Base-by-base conservation (phyloP, 1,284 basidiomycete genomes). In the Vanrija pseudolonga region DNA sequence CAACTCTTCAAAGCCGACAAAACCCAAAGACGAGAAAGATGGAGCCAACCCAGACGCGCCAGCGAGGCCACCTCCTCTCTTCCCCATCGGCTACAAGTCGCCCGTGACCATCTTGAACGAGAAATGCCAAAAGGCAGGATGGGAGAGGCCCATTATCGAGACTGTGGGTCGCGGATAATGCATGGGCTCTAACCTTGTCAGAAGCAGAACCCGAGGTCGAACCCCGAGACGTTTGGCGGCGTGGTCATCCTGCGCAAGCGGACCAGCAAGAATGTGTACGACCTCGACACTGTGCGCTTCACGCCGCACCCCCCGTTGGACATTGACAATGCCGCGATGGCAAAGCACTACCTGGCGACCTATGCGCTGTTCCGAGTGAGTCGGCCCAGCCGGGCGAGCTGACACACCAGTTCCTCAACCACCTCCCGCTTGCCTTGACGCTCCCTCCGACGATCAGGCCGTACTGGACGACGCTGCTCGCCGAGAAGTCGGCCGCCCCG, bases 301-400 rank as follows among this genome's bases (percentile, higher is more conserved):
- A 82, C 83, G 55, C 86, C 90, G 4, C 83, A 87, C 66, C 85
- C 85, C 7, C 81, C 85, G 14, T 81, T 87, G 64, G 71, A 81
- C 42, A 79, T 83, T 50, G 80, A 82, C 6, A 84, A 84, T 18
- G 81, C 83, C 3, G 70, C 86, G 24, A 86, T 92, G 75, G 89
- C 90, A 18, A 85, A 84, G 47, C 91, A 94, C 67, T 92, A 86
- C 83, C 89, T 87, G 20, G 90, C 90, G 22, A 88, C 88, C 3
- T 92, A 91, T 65, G 89, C 89, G 24, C 74, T 94, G 52, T 89
- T 91, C 75, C 84, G 90, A 59, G 88, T 90, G 71, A 74, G 87
- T 54, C 24, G 45, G 15, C 38, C 3, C 43, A 41, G 4, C 49
- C 49, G 2, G 14, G 5, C 23, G 12, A 36, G 17, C 55, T 56